Conservation (phyloP, 306 rosid genomes). For the Begonia loranthoides region DNA sequence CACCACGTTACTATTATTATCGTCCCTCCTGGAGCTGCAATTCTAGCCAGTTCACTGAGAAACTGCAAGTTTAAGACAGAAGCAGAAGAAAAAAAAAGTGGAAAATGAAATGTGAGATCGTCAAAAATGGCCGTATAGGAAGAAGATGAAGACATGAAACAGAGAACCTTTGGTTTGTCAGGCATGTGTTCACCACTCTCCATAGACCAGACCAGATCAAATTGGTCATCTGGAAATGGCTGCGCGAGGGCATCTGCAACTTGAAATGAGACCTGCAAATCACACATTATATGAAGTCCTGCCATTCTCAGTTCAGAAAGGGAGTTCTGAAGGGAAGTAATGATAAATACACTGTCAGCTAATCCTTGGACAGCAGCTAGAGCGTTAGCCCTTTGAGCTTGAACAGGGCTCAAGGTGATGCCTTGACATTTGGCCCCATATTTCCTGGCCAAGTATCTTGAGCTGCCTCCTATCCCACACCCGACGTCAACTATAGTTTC, state of each 20-base stretch:
- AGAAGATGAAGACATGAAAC: not conserved
- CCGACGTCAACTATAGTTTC: constrained; percentile 69
- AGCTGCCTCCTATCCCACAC: constrained; percentile 96
- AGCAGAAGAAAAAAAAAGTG: not conserved
- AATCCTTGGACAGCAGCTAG: constrained; percentile 58
- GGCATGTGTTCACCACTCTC: constrained; percentile 99
- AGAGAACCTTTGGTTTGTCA: constrained; percentile 61
- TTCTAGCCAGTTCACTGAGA: constrained; percentile 70
- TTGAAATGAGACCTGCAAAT: constrained; percentile 49
- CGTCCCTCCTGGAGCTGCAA: constrained; percentile 80
- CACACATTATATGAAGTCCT: not conserved
- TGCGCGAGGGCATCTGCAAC: constrained; percentile 84
- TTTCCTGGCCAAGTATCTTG: constrained; percentile 57
- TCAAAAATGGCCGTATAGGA: not conserved
- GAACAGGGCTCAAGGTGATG: constrained; percentile 80
- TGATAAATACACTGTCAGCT: constrained; percentile 29
- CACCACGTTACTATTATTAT: constrained; percentile 91
- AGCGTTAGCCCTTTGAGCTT: constrained; percentile 73
- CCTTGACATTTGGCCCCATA: constrained; percentile 53
- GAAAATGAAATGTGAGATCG: not conserved
- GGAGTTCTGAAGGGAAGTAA: not conserved
- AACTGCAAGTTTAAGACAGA: constrained; percentile 34
- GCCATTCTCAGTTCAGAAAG: not conserved
- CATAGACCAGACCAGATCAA: constrained; percentile 94
- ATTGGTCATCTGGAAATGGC: constrained; percentile 62